Base-by-base conservation (phyloP, 768 basidiomycete species). In the Calocera cornea region DNA sequence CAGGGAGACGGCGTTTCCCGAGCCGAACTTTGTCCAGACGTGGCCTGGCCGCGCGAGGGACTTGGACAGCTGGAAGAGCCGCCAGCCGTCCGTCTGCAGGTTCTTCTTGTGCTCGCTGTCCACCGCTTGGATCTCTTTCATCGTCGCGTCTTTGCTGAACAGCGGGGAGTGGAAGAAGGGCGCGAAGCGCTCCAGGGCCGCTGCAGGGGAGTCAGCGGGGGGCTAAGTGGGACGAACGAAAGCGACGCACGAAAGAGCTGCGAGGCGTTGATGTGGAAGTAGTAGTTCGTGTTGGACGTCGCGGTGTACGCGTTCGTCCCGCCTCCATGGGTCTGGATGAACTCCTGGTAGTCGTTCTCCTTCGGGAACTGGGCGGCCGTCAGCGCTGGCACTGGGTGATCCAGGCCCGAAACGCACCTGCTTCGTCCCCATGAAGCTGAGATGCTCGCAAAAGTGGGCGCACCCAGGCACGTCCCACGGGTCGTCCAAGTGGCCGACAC, bases 21-120 rank as follows among this genome's bases (percentile, higher is more conserved):
- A 92, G 1, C 95, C 94, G 73, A 97, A 97, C 74, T 97, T 97
- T 68, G 82, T 83, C 87, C 92, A 97, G 1, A 84, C 83, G 75
- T 95, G 93, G 3, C 87, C 89, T 1, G 80, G 79, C 71, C 85
- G 86, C 67, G 86, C 87, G 64, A 95, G 84, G 72, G 88, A 83
- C 76, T 98, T 98, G 77, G 90, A 91, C 29, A 97, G 78, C 76
- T 99, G 95, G 77, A 90, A 98, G 67, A 95, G 86, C n/a, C 95
- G 86, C 90, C 93, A 95, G 73, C 87, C 79, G 74, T 97, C 93
- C 1, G 82, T 79, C 75, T 95, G 95, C 60, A 90, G 84, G 74
- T 98, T 99, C 80, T 97, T 95, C 79, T 92, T 92, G 81, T 97
- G 88, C 75, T 99, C 97, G 0, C 92, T 95, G 75, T 99, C 89